Base-by-base conservation (phyloP, 176 grass and related monocot genomes). In the Oryza meyeriana region DNA sequence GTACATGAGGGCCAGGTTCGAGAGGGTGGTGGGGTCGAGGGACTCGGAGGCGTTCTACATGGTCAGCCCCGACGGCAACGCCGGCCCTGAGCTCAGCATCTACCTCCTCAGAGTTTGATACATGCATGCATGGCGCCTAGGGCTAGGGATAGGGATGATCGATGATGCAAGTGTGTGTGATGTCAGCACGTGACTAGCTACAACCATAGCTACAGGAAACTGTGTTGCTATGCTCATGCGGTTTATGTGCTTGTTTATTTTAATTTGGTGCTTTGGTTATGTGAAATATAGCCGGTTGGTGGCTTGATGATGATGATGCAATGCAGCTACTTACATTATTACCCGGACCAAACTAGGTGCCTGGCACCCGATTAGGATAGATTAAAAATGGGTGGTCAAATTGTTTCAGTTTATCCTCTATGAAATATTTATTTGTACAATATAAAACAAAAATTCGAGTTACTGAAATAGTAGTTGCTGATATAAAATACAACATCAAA, bases 1-100 rank as follows among this genome's bases (percentile, higher is more conserved):
- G 94, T 96, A 96, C 80, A 96, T 96, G 94, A 82, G 94, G 62
- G 90, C 94, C 6, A 93, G 69, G 86, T 96, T 96, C 62, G 94
- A 96, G 88, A 75, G 94, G 52, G 90, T 96, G 71, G 94, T 93
- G 32, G 94, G 94, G 22, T 91, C 86, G 8, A 91, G 83, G 82
- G 88, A 94, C 58, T 92, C 87, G 7, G 93, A 92, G 78, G 93
- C 93, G 50, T 94, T 94, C 76, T 94, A 94, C 87, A 94, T 94
- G 93, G 48, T 94, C 39, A 94, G 84, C 76, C 88, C 92, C 8
- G 92, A 94, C 50, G 89, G 87, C 36, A 83, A 84, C 38, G 57
- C 77, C 17, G 92, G 84, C 2, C 92, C 92, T 0, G 89, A 94
- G 81, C 89, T 94, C 69, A 94, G 92, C 74, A 92, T 94, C 79